Base-by-base conservation (phyloP, 352 stramenopile species). In the Pythium myriotylum region DNA sequence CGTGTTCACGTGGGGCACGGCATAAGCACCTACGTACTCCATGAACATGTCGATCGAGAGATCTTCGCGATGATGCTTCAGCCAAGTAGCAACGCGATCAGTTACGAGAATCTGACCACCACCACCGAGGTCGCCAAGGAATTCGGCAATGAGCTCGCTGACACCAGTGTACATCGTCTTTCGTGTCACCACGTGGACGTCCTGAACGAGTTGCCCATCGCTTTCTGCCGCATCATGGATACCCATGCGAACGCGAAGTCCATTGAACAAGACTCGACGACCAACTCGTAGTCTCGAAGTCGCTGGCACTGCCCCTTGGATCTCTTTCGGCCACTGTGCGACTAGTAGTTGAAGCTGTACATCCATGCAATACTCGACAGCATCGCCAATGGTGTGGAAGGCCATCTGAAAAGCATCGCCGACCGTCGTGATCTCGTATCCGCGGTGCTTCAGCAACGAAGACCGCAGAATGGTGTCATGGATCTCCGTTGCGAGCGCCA, bases 401-500 rank as follows among this genome's bases (percentile, higher is more conserved):
- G 77, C 80, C 16, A 92, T 37, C 20, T 90, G 80, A 62, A 92
- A 92, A 3, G 83, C 72, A 26, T 92, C 83, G 2, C 83, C 83
- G 0, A 68, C 70, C 1, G 83, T 92, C 26, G 83, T 90, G 58
- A 92, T 88, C 58, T 92, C 83, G 52, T 92, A 92, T 12, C 82
- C 82, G 37, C 71, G 70, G 35, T 89, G 76, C 19, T 74, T 73
- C n/a, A 59, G 52, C 37, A 79, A 40, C 17, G 62, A 35, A 2
- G 62, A 62, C 0, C 71, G 67, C 19, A 79, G 26, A 23, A 79
- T 67, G 4, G 41, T 55, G 53, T 79, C 72, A 37, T 79, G 72
- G n/a, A 74, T 48, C 13, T 74, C 56, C 10, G 54, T 74, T 0
- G 67, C 61, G 1, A 16, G 20, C 4, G 46, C n/a, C 67, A 81